Percentiles rank a stretch among this genome's conserved stretches.
Evolutionary conservation across 768 basidiomycete genomes (phyloP).

Genomic region (Ramaria sp.): DNA sequence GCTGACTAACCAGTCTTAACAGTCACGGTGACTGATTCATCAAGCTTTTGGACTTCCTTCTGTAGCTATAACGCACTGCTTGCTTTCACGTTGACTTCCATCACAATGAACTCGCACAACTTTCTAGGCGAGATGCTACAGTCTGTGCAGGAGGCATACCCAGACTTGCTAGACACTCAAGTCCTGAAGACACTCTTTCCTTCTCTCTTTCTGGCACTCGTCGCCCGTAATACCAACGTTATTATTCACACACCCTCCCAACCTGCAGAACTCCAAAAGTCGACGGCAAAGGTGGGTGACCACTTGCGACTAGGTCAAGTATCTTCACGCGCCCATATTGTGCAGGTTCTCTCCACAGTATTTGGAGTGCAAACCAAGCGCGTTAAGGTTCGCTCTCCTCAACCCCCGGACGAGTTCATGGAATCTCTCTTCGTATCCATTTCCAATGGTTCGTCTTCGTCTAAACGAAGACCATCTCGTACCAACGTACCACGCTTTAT

Average conservation of each 20-base stretch:
- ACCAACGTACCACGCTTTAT: not conserved
- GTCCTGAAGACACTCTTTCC: not conserved
- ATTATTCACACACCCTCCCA: constrained; percentile 2
- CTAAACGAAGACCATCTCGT: not conserved
- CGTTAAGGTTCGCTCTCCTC: not conserved
- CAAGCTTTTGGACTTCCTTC: too few species aligned
- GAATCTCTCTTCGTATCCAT: constrained; percentile 1
- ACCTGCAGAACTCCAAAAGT: constrained; percentile 4
- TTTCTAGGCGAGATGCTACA: constrained; percentile 2
- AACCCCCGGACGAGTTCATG: not conserved
- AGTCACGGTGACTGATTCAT: too few species aligned
- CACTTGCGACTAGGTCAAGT: not conserved
- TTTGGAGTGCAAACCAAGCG: constrained; percentile 4
- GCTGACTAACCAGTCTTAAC: too few species aligned
- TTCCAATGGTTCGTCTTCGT: not conserved
- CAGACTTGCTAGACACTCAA: not conserved
- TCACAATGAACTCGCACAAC: not conserved
- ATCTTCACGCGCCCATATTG: not conserved
- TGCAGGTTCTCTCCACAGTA: constrained; percentile 1
- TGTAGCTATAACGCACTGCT: too few species aligned
- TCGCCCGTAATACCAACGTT: constrained; percentile 6
- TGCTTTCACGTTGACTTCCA: not conserved
- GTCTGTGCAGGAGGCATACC: constrained; percentile 3
- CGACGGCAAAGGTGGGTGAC: not conserved
- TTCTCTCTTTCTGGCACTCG: constrained; percentile 3